Evolutionary conservation across 1,139 yeast genomes (phyloP).

Genomic region (Sugiyamaella novakii): DNA sequence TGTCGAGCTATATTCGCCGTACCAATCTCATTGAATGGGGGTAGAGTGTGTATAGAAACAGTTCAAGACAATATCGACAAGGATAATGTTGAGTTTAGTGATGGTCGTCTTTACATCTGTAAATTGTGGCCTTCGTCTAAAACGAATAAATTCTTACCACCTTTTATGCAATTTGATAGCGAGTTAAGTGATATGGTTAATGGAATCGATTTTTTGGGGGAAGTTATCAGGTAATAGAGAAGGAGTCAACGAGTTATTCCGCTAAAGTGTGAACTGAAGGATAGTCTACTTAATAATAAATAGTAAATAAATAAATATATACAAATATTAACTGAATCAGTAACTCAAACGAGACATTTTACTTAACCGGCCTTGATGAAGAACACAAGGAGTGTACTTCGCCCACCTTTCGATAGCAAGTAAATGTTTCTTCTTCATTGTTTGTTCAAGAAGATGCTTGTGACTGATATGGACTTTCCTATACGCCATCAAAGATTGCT

Average conservation of each 20-base stretch:
- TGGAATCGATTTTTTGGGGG: conserved; percentile 43
- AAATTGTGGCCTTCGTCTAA: conserved; percentile 54
- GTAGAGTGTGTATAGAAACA: not conserved
- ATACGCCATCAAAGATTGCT: conserved; percentile 6
- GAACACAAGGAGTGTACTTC: conserved; percentile 5
- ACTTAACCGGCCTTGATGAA: not conserved
- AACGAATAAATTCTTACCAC: not conserved
- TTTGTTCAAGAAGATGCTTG: conserved; percentile 14
- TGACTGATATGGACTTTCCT: conserved; percentile 17
- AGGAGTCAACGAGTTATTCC: not conserved
- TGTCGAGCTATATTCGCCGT: conserved; percentile 67
- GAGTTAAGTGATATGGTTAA: conserved; percentile 56
- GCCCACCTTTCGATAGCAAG: conserved; percentile 18
- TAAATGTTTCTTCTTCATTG: conserved; percentile 14
- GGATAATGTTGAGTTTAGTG: not conserved
- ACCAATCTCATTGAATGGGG: conserved; percentile 57
- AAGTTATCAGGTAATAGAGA: conserved; percentile 28
- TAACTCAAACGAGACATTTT: not conserved
- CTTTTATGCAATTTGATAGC: conserved; percentile 51
- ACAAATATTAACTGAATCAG: not conserved
- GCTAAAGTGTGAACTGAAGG: not conserved
- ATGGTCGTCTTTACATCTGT: conserved; percentile 67
- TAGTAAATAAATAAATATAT: not conserved
- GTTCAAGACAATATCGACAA: conserved; percentile 1
- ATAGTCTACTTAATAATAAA: too few relatives aligned